Evolutionary conservation across 805 yeast species (phyloP).

Genomic region (Wickerhamomyces queroliae): DNA sequence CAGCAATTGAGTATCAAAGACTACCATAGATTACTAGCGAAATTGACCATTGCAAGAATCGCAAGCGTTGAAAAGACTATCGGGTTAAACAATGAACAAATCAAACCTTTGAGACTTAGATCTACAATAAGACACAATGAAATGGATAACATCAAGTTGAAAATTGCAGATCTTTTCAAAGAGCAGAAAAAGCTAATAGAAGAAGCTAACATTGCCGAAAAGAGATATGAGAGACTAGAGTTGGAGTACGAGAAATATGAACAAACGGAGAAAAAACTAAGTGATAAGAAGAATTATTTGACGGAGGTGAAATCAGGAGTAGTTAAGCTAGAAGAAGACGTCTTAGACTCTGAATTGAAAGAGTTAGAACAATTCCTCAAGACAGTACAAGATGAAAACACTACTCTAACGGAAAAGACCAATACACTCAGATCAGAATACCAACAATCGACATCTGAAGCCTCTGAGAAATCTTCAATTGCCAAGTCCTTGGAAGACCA

Average conservation of each 20-base stretch:
- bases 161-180: conserved; percentile 37
- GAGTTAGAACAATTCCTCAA: conserved; percentile 6
- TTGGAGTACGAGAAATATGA: conserved; percentile 15
- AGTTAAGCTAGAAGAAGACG: conserved; percentile 26
- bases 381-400: conserved; percentile 45
- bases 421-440: conserved; percentile 34
- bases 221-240: conserved; percentile 14
- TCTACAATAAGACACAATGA: conserved; percentile 35
- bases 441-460: conserved; percentile 39
- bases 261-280: conserved; percentile 6
- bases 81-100: conserved; percentile 10
- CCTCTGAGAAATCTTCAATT: conserved; percentile 35
- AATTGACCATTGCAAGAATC: conserved; percentile 29
- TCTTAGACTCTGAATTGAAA: conserved; percentile 25
- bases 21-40: conserved; percentile 33
- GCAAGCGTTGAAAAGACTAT: conserved; percentile 22
- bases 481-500: conserved; percentile 19
- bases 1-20: conserved; percentile 21
- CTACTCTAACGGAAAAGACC: conserved; percentile 20
- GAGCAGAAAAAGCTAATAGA: conserved; percentile 15
- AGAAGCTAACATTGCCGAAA: conserved; percentile 10
- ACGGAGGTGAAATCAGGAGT: conserved; percentile 6
- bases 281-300: conserved; percentile 1
- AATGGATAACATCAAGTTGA: conserved; percentile 32
- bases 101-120: conserved; percentile 24